Evolutionary conservation across 352 stramenopile genomes (phyloP).

Genomic region (Phytophthora tubulina): DNA sequence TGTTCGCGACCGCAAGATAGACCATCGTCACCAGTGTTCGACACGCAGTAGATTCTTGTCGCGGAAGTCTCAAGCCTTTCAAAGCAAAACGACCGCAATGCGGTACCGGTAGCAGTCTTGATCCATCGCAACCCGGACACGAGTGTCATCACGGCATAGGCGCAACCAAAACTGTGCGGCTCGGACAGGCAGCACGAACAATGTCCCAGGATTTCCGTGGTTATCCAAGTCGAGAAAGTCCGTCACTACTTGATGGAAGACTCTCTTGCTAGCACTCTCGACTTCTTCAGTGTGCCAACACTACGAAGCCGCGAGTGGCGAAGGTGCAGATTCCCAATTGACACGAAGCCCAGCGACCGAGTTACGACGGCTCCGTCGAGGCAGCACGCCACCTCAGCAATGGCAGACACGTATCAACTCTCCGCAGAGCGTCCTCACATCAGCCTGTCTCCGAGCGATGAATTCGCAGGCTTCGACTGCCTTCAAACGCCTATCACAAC

Average conservation of each 20-base stretch:
- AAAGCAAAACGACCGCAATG: too few relatives aligned
- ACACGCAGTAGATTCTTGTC: too few relatives aligned
- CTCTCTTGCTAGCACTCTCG: constrained; percentile 9
- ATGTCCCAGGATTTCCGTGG: constrained; percentile 25
- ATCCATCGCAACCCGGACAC: too few relatives aligned
- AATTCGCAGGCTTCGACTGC: not conserved
- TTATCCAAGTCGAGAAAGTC: constrained; percentile 33
- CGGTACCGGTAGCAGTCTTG: too few relatives aligned
- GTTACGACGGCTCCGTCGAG: constrained; percentile 19
- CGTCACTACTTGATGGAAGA: constrained; percentile 26
- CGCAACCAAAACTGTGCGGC: too few relatives aligned
- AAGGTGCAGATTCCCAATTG: constrained; percentile 16
- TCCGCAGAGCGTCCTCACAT: constrained; percentile 25
- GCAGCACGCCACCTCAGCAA: constrained; percentile 9
- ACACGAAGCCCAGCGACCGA: constrained; percentile 8
- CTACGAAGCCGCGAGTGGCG: not conserved
- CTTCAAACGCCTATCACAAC: constrained; percentile 27
- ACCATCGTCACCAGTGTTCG: too few relatives aligned
- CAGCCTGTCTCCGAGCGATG: constrained; percentile 1
- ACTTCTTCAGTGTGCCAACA: too few relatives aligned
- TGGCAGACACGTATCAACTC: constrained; percentile 18
- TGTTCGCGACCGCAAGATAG: too few relatives aligned
- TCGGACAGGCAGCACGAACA: constrained; percentile 8
- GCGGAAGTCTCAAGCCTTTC: too few relatives aligned
- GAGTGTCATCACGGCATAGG: too few relatives aligned